Evolutionary conservation across 805 yeast genomes (phyloP), one percentile per base, ranked within the genome.

Genomic region (Nakazawaea laoshanensis): DNA sequence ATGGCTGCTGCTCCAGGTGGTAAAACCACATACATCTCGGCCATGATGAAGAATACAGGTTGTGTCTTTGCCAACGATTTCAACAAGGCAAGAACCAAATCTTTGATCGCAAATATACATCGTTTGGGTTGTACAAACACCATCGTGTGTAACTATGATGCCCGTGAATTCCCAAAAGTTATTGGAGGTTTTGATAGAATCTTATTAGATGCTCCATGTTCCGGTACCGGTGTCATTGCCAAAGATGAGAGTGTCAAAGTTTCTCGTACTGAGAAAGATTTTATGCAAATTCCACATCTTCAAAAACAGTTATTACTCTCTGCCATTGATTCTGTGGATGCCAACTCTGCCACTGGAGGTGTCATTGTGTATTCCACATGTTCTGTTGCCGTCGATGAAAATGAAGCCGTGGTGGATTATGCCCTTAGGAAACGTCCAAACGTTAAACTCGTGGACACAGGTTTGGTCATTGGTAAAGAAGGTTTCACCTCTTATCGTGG

Each of bases 1-100:
- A 92, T 92, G 99, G 97, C 98, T 30, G 94, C 98, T 40, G 96
- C 98, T 19, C 98, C 98, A 44, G 98, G 98, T 65, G 98, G 98
- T 61, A 89, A 89, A 55, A 86, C 96, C 14, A 89, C 98, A 2
- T 88, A 86, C 55, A 74, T 89, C 33, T 76, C 95, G 23, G 96
- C 99, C 1, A 59, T 89, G 62, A 92, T 92, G 97, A 92, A 92
- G 54, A 92, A 92, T 59, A 92, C 98, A 1, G 99, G 99, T 18
- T 77, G 89, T 57, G 84, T 92, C 15, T 88, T 92, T 56, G 99
- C 99, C 34, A 92, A 92, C 58, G 99, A 92, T 63, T 79, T 95
- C 37, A 92, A 87, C 65, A 92, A 89, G 56, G 84, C 94, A 16
- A 80, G 99, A 65, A 89, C 97, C 20, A 89, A 89, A 64, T 84